Evolutionary conservation across 2,329 filamentous ascomycete species (phyloP).

Genomic region (Fusarium coicis): DNA sequence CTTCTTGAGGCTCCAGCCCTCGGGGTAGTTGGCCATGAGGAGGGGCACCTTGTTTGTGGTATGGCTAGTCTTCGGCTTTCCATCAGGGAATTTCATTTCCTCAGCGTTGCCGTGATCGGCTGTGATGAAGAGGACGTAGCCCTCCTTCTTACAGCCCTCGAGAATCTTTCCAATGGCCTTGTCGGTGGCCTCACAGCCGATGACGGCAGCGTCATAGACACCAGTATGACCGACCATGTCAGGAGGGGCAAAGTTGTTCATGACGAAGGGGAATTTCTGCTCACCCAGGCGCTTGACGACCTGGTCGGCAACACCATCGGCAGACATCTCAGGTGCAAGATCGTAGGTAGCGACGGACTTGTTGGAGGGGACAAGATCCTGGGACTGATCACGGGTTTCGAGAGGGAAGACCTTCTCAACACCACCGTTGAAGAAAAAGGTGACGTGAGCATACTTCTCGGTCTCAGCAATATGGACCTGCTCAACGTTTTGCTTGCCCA

Average conservation of each 20-base stretch:
- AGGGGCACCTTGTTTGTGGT: slow-evolving; percentile 98
- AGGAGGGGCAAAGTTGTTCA: slow-evolving; percentile 99
- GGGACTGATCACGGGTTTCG: slow-evolving; percentile 86
- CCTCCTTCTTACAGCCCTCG: slow-evolving; percentile 92
- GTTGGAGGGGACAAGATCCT: slow-evolving; percentile 86
- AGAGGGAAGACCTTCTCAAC: slow-evolving; percentile 95
- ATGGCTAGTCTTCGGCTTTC: slow-evolving; percentile 97
- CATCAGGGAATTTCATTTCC: slow-evolving; percentile 97
- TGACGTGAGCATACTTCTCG: slow-evolving; percentile 99
- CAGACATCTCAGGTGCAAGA: slow-evolving; percentile 94
- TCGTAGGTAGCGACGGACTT: slow-evolving; percentile 94
- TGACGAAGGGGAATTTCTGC: slow-evolving; percentile 92
- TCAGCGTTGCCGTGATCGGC: slow-evolving; percentile 98
- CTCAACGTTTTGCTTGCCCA: slow-evolving; percentile 87
- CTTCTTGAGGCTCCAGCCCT: slow-evolving; percentile 82
- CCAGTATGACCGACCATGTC: slow-evolving; percentile 99
- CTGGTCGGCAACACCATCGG: slow-evolving; percentile 88
- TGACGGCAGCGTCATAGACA: slow-evolving; percentile 92
- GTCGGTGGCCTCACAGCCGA: slow-evolving; percentile 88
- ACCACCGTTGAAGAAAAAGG: slow-evolving; percentile 99
- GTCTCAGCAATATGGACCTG: slow-evolving; percentile 98
- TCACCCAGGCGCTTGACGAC: slow-evolving; percentile 87
- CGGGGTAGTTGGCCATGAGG: slow-evolving; percentile 96
- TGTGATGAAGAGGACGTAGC: slow-evolving; percentile 94
- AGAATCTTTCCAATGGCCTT: slow-evolving; percentile 93